These are phyloP conservation scores for Curvularia hawaiiensis DNA, from an alignment of 2,329 filamentous ascomycete genomes.

Conservation along the genomic window DNA sequence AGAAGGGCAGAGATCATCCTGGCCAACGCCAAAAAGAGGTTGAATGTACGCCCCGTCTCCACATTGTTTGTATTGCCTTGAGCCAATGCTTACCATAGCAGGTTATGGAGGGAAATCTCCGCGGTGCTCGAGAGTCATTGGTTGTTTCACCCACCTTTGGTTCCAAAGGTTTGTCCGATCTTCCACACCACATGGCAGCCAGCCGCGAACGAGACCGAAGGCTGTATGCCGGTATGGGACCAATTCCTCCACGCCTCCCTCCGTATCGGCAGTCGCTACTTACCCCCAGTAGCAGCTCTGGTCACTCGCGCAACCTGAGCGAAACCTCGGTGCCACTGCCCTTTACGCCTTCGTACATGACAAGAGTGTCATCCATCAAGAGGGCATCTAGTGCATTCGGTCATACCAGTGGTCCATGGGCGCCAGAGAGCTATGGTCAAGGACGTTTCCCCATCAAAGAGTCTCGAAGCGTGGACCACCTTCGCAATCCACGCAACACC, in stretches of 20 bases:
- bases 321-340: constrained; percentile 48
- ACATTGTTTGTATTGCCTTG: constrained; percentile 1
- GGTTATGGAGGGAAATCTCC: constrained; percentile 94
- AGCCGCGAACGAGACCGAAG: constrained; percentile 44
- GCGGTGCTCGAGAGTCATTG: constrained; percentile 74
- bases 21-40: constrained; percentile 85
- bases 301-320: constrained; percentile 49
- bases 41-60: constrained; percentile 68
- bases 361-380: constrained; percentile 35
- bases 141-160: constrained; percentile 59
- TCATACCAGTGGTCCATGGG: constrained; percentile 45
- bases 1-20: constrained; percentile 87
- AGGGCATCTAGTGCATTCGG: constrained; percentile 49
- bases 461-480: constrained; percentile 48
- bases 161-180: constrained; percentile 41
- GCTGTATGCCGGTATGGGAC: constrained; percentile 45
- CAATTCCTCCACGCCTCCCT: constrained; percentile 41
- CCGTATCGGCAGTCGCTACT: constrained; percentile 42
- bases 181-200: constrained; percentile 41
- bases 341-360: constrained; percentile 39
- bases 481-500: constrained; percentile 41
- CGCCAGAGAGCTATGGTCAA: constrained; percentile 41
- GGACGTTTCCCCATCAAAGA: constrained; percentile 46
- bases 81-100: constrained; percentile 49
- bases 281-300: constrained; percentile 36